Evolutionary conservation across 78 protist genomes (phyloP), one percentile per base, ranked within the genome.

Genomic region (Speleostelium caveatum): DNA sequence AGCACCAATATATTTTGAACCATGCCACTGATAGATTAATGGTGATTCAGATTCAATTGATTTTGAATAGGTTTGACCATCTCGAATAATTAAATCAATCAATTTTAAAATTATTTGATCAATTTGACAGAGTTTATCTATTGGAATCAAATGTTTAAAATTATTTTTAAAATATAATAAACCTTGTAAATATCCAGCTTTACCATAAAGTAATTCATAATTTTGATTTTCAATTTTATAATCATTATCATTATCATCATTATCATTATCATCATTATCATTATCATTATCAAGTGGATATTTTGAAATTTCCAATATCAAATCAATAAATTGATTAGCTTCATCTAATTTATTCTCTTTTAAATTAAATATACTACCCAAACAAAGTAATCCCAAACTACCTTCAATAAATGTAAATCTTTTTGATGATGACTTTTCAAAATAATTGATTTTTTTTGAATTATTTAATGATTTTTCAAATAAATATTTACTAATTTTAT

Each of bases 21-120:
- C 33, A 73, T 73, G 79, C 79, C 79, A 73, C 26, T 55, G 49
- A 58, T 55, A 73, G 67, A 73, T 73, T n/a, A 73, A 58, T 2
- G 79, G 79, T 22, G 79, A 73, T 35, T 1, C 12, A 4, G 55
- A 22, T 24, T 33, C 22, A 22, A 5, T 28, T 28, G 10, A 10
- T 12, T 39, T 3, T 19, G 75, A 42, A 45, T n/a, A 68, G 22
- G 6, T 4, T 45, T 22, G 7, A 8, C 75, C 75, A 5, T 68
- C n/a, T n/a, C n/a, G n/a, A n/a, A n/a, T n/a, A n/a, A n/a, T n/a
- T n/a, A n/a, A n/a, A n/a, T n/a, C n/a, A n/a, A n/a, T n/a, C n/a
- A n/a, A n/a, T n/a, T n/a, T n/a, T n/a, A n/a, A n/a, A n/a, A n/a
- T n/a, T n/a, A n/a, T n/a, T n/a, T n/a, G n/a, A n/a, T n/a, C n/a